Conservation (phyloP, 2,329 filamentous ascomycete genomes). For the Karstenula rhodostoma region DNA sequence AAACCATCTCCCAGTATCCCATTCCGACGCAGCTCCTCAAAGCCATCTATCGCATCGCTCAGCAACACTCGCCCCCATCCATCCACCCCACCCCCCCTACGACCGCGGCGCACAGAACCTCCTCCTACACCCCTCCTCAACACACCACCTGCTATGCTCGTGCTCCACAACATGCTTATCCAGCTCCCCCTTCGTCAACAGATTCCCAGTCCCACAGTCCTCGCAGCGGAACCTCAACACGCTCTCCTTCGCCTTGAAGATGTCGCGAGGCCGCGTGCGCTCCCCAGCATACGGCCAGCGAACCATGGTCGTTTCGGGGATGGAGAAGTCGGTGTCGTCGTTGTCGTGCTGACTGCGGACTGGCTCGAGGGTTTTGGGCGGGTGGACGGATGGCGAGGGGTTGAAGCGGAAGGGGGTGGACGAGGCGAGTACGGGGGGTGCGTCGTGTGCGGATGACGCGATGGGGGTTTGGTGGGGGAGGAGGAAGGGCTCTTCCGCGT, state of each 20-base stretch:
- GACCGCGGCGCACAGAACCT: conserved; percentile 34
- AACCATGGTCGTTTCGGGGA: conserved; percentile 37
- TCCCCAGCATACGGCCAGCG: conserved; percentile 33
- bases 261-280: conserved; percentile 18
- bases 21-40: background rate
- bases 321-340: conserved; percentile 24
- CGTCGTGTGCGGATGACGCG: conserved; percentile 8
- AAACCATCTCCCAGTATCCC: background rate
- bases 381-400: background rate
- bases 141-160: conserved; percentile 30
- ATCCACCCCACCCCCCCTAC: too few relatives aligned
- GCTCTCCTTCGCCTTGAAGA: conserved; percentile 19
- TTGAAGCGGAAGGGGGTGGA: background rate
- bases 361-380: background rate
- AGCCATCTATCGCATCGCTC: too few relatives aligned
- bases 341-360: conserved; percentile 1
- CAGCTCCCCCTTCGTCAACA: conserved; percentile 36
- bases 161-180: conserved; percentile 38
- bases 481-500: background rate
- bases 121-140: conserved; percentile 26
- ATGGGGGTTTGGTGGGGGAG: conserved; percentile 21
- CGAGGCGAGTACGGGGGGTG: conserved; percentile 1
- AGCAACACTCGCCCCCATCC: background rate
- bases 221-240: conserved; percentile 31
- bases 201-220: conserved; percentile 30